Base-by-base conservation (phyloP, 2,329 filamentous ascomycete genomes). In the Elsinoe batatas region DNA sequence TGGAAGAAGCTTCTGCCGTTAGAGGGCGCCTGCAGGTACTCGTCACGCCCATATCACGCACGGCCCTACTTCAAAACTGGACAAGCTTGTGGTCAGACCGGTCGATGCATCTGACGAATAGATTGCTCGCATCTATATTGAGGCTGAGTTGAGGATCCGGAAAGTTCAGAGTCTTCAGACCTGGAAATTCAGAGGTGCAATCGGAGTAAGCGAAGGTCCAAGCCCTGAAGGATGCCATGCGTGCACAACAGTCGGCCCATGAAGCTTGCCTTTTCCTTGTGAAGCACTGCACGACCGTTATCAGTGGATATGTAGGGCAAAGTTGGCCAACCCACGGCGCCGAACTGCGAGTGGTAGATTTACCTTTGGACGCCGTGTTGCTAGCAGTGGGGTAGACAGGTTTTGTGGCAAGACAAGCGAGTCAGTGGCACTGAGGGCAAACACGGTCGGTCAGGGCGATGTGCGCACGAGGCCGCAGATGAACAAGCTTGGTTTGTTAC, bases 81-180 rank as follows among this genome's bases (percentile, higher is more conserved):
- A 51, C 18, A 51, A 38, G 47, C 15, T 17, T 51, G 33, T 36
- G 46, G 17, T 51, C 22, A 51, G 47, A 51, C 32, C 47, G 47
- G 33, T 26, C 33, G 47, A 51, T 51, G 47, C 47, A 36, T 51
- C 33, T 51, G 47, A 26, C 47, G 47, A 51, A 51, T 51, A 51
- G 47, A 38, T 51, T 51, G 47, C 32, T 15, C 32, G 47, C 47
- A 51, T 51, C 47, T 51, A 51, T 51, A 51, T 51, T 38, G 47
- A 51, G 47, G 47, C 47, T 51, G 38, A 18, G 20, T 26, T 38
- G 32, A 38, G 35, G 18, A 22, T 36, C 33, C 18, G 32, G 33
- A 38, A 33, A 38, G 47, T 51, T 36, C 47, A 26, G 47, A 36
- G 30, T 30, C 18, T 51, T 36, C 47, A 26, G 47, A 36, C 46